phyloP scores from a whole-genome alignment of 2,329 filamentous ascomycete species.

The Colletotrichum liaoningense region DNA sequence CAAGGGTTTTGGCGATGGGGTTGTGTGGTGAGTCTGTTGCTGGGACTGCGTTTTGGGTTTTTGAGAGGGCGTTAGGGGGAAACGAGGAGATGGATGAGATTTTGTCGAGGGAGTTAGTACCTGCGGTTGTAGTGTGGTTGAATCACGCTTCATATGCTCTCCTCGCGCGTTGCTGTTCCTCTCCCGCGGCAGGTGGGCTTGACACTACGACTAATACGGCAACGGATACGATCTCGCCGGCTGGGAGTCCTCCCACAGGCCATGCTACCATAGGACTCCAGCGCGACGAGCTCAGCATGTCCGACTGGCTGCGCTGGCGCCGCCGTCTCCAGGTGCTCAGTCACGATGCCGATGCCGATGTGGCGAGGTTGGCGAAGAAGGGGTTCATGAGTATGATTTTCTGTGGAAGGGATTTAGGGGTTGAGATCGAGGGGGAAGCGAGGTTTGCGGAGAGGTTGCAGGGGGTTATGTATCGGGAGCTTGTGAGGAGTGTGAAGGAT shows the following conservation, averaged over 20 bases:
- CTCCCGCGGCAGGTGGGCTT: too few species aligned
- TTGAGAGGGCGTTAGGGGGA: background rate
- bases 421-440: background rate
- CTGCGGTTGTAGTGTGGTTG: background rate
- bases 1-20: background rate
- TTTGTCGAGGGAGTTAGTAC: background rate
- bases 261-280: too few species aligned
- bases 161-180: background rate
- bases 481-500: background rate
- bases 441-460: background rate
- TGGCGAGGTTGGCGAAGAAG: background rate
- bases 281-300: background rate
- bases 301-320: background rate
- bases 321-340: background rate
- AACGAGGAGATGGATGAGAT: background rate
- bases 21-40: background rate
- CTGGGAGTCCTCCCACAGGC: too few species aligned
- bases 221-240: background rate
- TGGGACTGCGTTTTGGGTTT: background rate
- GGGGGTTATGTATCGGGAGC: background rate
- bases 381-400: constrained; percentile 5
- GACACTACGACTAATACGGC: too few species aligned
- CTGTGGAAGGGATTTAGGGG: background rate
- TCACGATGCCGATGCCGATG: background rate
- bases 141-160: background rate